A percentile compares a stretch with the other conserved stretches of the same genome.
Evolutionary conservation across 352 stramenopile species (phyloP).

Genomic region (Globisporangium polare): DNA sequence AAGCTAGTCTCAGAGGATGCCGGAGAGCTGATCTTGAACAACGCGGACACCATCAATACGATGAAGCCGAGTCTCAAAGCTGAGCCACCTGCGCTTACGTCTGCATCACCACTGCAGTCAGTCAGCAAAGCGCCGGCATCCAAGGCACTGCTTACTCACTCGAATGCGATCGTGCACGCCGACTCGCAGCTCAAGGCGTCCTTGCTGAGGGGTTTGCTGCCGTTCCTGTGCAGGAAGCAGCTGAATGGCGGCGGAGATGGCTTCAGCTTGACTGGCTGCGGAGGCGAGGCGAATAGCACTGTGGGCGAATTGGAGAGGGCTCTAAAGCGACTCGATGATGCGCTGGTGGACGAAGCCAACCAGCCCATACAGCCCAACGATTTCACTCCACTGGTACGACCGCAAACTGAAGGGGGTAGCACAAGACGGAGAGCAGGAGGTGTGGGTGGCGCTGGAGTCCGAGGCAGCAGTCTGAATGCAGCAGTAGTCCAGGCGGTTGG

Average conservation of each 20-base stretch:
- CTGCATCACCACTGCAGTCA: not conserved
- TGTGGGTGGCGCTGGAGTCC: not conserved
- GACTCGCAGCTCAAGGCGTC: conserved; percentile 7
- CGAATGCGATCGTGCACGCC: not conserved
- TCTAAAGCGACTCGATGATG: not conserved
- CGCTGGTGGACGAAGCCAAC: not conserved
- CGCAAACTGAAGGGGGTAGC: not conserved
- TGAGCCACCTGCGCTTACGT: too few species aligned
- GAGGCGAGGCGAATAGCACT: not conserved
- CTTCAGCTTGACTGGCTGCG: not conserved
- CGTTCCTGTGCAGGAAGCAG: not conserved
- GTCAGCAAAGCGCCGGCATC: not conserved
- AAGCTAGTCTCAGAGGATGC: not conserved
- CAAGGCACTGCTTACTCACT: not conserved
- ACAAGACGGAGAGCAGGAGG: not conserved
- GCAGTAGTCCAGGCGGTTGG: not conserved
- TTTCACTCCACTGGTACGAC: not conserved
- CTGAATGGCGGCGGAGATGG: not conserved
- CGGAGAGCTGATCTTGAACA: not conserved
- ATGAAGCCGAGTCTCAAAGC: too few species aligned
- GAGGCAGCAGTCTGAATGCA: not conserved
- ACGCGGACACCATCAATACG: not conserved
- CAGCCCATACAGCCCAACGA: not conserved
- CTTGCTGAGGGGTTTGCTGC: not conserved
- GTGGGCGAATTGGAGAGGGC: not conserved